phyloP scores from a whole-genome alignment of 495 filamentous ascomycete species.

The Penicillium maclennaniae region DNA sequence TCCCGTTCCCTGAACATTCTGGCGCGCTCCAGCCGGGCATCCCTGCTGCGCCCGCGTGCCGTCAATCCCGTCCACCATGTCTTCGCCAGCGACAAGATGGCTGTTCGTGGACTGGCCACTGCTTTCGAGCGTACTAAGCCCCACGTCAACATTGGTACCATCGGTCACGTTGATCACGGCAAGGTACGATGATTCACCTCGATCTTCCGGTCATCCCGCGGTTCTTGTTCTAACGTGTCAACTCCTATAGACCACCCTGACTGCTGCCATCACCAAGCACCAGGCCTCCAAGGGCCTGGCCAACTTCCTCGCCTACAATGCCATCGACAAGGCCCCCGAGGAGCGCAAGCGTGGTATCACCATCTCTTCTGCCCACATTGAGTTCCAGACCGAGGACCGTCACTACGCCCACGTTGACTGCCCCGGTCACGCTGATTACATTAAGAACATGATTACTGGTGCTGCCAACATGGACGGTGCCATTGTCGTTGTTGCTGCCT shows the following conservation, averaged over 20 bases:
- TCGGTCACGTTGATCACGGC: slow-evolving; percentile 99
- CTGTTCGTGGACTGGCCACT: slow-evolving; percentile 67
- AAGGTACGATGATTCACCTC: slow-evolving; percentile 59
- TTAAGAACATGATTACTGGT: slow-evolving; percentile 99
- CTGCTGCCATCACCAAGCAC: slow-evolving; percentile 96
- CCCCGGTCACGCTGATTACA: slow-evolving; percentile 99
- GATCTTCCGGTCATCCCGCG: slow-evolving; percentile 11
- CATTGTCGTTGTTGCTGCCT: slow-evolving; percentile 97
- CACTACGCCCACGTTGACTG: slow-evolving; percentile 99
- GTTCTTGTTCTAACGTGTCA: slow-evolving; percentile 22
- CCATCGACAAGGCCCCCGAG: slow-evolving; percentile 98
- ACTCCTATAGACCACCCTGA: slow-evolving; percentile 82
- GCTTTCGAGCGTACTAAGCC: slow-evolving; percentile 90
- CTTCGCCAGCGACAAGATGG: slow-evolving; percentile 62
- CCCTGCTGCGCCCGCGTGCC: slow-evolving; percentile 55
- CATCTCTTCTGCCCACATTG: slow-evolving; percentile 96
- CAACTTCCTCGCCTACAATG: slow-evolving; percentile 89
- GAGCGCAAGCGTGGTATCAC: slow-evolving; percentile 99
- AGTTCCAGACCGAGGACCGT: slow-evolving; percentile 85
- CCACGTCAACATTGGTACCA: slow-evolving; percentile 98
- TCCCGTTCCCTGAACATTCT: slow-evolving; percentile 64
- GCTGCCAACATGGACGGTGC: slow-evolving; percentile 97
- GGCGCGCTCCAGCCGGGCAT: slow-evolving; percentile 62
- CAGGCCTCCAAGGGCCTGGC: slow-evolving; percentile 92
- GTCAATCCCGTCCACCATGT: slow-evolving; percentile 69